Evolutionary conservation across 1,139 yeast genomes (phyloP).

Genomic region (Geotrichum fermentans): DNA sequence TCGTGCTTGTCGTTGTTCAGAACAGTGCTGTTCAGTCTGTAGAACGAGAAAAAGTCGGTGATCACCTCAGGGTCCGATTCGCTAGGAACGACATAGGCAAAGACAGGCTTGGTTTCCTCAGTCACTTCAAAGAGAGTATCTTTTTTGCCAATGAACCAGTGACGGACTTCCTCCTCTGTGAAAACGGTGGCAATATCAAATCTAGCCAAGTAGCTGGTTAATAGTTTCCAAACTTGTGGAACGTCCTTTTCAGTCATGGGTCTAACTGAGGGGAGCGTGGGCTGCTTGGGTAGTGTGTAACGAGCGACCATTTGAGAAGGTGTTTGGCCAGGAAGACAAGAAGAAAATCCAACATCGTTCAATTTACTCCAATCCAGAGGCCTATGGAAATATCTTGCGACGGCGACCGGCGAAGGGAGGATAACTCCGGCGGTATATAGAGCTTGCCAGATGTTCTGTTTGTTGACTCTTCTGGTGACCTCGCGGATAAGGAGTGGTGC

Average conservation of each 20-base stretch:
- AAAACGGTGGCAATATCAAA: slow-evolving; percentile 73
- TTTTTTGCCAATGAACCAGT: slow-evolving; percentile 63
- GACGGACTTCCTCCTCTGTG: slow-evolving; percentile 63
- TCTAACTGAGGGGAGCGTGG: slow-evolving; percentile 59
- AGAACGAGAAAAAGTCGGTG: slow-evolving; percentile 86
- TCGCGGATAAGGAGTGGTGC: slow-evolving; percentile 93
- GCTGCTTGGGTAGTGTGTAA: slow-evolving; percentile 61
- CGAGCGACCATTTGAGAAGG: slow-evolving; percentile 77
- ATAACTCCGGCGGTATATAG: slow-evolving; percentile 89
- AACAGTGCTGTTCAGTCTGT: slow-evolving; percentile 82
- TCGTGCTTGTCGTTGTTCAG: slow-evolving; percentile 61
- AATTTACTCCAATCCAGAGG: slow-evolving; percentile 89
- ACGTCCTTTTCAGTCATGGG: slow-evolving; percentile 58
- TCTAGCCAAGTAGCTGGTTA: slow-evolving; percentile 57
- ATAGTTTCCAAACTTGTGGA: slow-evolving; percentile 55
- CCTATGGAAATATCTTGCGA: slow-evolving; percentile 89
- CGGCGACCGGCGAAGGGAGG: slow-evolving; percentile 87
- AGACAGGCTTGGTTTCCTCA: slow-evolving; percentile 51
- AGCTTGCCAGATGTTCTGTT: slow-evolving; percentile 88
- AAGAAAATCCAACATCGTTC: slow-evolving; percentile 78
- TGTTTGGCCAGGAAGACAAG: slow-evolving; percentile 72
- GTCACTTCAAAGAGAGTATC: slow-evolving; percentile 26
- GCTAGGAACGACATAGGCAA: slow-evolving; percentile 73
- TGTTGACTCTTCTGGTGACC: slow-evolving; percentile 87
- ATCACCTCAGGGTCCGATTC: slow-evolving; percentile 49